Evolutionary conservation across 805 yeast genomes (phyloP).

Genomic region (Helenozyma rhizophorensis): DNA sequence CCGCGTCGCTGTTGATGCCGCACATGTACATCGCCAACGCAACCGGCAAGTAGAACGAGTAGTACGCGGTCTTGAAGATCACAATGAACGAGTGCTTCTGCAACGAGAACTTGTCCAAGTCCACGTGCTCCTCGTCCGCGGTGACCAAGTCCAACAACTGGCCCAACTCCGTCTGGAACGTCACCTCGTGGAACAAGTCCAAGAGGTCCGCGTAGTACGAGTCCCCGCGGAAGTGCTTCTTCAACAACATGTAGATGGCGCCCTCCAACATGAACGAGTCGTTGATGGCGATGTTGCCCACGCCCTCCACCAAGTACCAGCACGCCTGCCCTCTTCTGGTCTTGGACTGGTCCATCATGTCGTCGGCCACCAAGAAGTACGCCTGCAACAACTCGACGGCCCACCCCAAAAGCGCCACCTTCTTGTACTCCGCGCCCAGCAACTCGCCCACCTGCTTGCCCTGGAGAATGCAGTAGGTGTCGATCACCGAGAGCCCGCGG

Average conservation of each 20-base stretch:
- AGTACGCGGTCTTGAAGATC: constrained; percentile 94
- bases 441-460: constrained; percentile 54
- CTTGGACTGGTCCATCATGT: constrained; percentile 94
- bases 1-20: constrained; percentile 65
- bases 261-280: constrained; percentile 97
- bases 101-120: constrained; percentile 78
- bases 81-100: constrained; percentile 93
- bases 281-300: constrained; percentile 91
- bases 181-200: constrained; percentile 94
- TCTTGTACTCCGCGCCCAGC: constrained; percentile 65
- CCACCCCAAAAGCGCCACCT: constrained; percentile 92
- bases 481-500: constrained; percentile 94
- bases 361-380: constrained; percentile 95
- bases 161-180: constrained; percentile 96
- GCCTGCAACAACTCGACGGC: constrained; percentile 92
- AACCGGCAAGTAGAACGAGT: constrained; percentile 95
- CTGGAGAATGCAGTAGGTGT: constrained; percentile 80
- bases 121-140: constrained; percentile 94
- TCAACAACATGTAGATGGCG: constrained; percentile 82
- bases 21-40: constrained; percentile 94
- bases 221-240: constrained; percentile 81
- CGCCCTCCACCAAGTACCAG: constrained; percentile 82
- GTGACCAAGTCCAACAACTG: constrained; percentile 93
- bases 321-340: constrained; percentile 99
- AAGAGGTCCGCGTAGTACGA: constrained; percentile 81